Evolutionary conservation across 306 rosid genomes (phyloP).

Genomic region (Oxytropis ochrocephala): DNA sequence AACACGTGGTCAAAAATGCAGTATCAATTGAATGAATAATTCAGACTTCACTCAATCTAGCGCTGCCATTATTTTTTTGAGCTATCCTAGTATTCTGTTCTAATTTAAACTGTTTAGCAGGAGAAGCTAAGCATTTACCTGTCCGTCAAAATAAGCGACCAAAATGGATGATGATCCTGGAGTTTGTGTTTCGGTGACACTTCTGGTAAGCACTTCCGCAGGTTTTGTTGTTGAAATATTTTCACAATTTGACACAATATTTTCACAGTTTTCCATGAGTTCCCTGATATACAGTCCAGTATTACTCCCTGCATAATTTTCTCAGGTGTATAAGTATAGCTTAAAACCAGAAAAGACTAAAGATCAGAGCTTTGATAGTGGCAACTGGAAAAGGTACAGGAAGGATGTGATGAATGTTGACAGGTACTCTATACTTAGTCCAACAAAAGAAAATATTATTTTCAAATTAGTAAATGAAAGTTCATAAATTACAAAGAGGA

Average conservation of each 20-base stretch:
- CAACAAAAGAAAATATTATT: not conserved
- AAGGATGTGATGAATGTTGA: not conserved
- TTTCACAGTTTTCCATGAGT: constrained; percentile 57
- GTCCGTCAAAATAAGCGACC: constrained; percentile 68
- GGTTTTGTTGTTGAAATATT: constrained; percentile 36
- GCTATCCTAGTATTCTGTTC: not conserved
- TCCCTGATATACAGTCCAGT: constrained; percentile 46
- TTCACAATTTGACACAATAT: constrained; percentile 32
- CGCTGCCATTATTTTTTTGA: not conserved
- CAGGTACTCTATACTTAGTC: not conserved
- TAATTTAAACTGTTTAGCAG: not conserved
- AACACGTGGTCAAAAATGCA: not conserved
- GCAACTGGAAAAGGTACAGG: not conserved
- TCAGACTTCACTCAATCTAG: not conserved
- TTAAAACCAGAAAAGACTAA: not conserved
- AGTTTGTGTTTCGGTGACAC: constrained; percentile 43
- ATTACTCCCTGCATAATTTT: constrained; percentile 36
- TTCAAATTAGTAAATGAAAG: constrained; percentile 7
- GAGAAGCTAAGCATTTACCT: constrained; percentile 35
- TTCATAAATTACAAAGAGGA: not conserved
- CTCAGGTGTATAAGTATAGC: not conserved
- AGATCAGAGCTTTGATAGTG: not conserved
- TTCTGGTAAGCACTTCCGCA: constrained; percentile 43
- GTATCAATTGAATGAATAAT: constrained; percentile 2
- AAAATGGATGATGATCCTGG: constrained; percentile 57